Evolutionary conservation across 2,329 filamentous ascomycete species (phyloP), one percentile per base, ranked within the genome.

Genomic region (Pseudocercospora ulei): DNA sequence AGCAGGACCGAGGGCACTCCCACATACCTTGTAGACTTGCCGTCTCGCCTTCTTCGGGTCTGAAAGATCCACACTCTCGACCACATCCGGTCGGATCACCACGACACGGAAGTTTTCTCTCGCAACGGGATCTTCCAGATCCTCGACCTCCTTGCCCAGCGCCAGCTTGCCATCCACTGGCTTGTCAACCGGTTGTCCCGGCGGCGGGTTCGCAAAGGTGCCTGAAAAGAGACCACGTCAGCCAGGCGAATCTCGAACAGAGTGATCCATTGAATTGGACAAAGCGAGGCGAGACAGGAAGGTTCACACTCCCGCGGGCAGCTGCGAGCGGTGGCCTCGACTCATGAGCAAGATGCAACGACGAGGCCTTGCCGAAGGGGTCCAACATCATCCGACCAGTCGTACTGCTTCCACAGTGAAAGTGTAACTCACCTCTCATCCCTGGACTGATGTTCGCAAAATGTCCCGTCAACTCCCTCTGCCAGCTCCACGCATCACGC

Each of bases 371-470:
- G n/a, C n/a, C n/a, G n/a, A n/a, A n/a, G n/a, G n/a, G n/a, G n/a
- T n/a, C n/a, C n/a, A n/a, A n/a, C n/a, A n/a, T n/a, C n/a, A n/a
- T n/a, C n/a, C n/a, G n/a, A n/a, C n/a, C n/a, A n/a, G n/a, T n/a
- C n/a, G n/a, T n/a, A n/a, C n/a, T n/a, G n/a, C n/a, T n/a, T n/a
- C n/a, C n/a, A n/a, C n/a, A n/a, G n/a, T n/a, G n/a, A n/a, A n/a
- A n/a, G n/a, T n/a, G n/a, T n/a, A 30, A 59, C 61, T 35, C 58
- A 75, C 75, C 75, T 65, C 87, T 72, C 77, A 94, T 85, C 1
- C 69, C 66, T 4, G 88, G 88, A 50, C 75, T 80, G 52, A 90
- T 64, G 60, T 95, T 95, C 12, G 85, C 88, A 72, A 95, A 96
- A 59, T 90, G 83, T 33, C 75, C 82, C 35, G 82, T 86, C 23